Base-by-base conservation (phyloP, 306 rosid species). In the Medicago lupulina region DNA sequence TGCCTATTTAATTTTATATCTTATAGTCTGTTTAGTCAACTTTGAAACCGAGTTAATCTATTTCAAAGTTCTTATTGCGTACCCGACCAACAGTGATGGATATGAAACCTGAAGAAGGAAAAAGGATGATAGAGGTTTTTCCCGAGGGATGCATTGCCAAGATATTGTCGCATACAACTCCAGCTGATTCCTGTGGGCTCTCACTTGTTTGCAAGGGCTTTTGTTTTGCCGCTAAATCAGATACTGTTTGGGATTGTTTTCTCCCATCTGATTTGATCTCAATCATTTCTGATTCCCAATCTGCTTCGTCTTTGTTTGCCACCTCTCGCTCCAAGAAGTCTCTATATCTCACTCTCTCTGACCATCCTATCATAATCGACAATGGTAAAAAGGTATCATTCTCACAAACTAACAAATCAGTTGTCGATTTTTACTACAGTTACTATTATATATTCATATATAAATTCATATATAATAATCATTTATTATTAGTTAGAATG, bases 71-170 rank as follows among this genome's bases (percentile, higher is more conserved):
- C 38, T 34, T 34, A 34, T 34, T 5, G 38, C 1, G 38, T 34
- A 34, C 38, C 38, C 7, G 7, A 34, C 7, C 36, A 34, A 34
- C 38, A 5, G 2, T 5, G 13, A 18, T 5, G 2, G 31, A 19
- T 6, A 55, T 18, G 34, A 55, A 55, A 55, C 0, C 38, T 1
- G 28, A 3, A 55, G 14, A 18, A 55, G 34, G 9, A 19, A 18
- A 55, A 4, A 9, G 1, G 34, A 9, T 10, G 15, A 18, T 55
- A 18, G 61, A 21, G 9, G 63, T 39, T 0, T 58, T 75, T 21
- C 74, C 84, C 0, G 81, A 76, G 36, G 81, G 16, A 6, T 70
- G 81, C 77, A 62, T 81, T 4, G 69, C 77, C 1, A 8, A 7
- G 4, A 81, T 81, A 62, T 16, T 76, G 5, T 70, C 54, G 0